A percentile compares a stretch with the other conserved stretches of the same genome.
Evolutionary conservation across 768 basidiomycete genomes (phyloP).

Genomic region (Punctularia strigosozonata): DNA sequence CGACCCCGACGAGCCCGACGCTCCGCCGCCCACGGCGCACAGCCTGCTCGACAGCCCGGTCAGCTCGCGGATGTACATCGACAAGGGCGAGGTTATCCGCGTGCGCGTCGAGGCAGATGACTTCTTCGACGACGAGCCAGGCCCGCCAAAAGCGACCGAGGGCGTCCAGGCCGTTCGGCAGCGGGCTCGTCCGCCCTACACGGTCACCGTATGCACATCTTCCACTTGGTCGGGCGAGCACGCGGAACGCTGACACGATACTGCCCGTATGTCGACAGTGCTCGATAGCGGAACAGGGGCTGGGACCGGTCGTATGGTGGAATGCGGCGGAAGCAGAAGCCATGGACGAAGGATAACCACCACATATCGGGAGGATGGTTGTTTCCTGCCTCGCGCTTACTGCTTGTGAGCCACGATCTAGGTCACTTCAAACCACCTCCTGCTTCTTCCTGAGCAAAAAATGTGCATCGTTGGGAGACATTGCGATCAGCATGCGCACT

Average conservation of each 20-base stretch:
- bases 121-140: constrained; percentile 80
- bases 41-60: constrained; percentile 62
- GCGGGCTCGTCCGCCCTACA: constrained; percentile 48
- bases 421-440: no score
- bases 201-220: constrained; percentile 42
- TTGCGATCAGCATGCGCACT: no score
- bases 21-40: constrained; percentile 13
- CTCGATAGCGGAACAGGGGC: constrained; percentile 73
- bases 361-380: no score
- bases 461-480: no score
- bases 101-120: constrained; percentile 74
- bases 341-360: constrained; percentile 25
- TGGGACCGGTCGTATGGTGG: constrained; percentile 75
- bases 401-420: no score
- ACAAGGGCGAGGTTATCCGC: constrained; percentile 63
- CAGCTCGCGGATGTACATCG: constrained; percentile 68
- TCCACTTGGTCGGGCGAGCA: neutral
- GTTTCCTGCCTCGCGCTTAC: no score
- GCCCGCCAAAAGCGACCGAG: constrained; percentile 65
- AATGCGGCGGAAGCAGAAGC: constrained; percentile 32
- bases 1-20: constrained; percentile 11
- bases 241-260: neutral
- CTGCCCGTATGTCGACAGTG: constrained; percentile 30
- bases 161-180: constrained; percentile 49
- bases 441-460: no score